These are phyloP conservation scores for Chlamydomonas sp. DNA, from an alignment of 139 green algal species.

Conservation along the genomic window DNA sequence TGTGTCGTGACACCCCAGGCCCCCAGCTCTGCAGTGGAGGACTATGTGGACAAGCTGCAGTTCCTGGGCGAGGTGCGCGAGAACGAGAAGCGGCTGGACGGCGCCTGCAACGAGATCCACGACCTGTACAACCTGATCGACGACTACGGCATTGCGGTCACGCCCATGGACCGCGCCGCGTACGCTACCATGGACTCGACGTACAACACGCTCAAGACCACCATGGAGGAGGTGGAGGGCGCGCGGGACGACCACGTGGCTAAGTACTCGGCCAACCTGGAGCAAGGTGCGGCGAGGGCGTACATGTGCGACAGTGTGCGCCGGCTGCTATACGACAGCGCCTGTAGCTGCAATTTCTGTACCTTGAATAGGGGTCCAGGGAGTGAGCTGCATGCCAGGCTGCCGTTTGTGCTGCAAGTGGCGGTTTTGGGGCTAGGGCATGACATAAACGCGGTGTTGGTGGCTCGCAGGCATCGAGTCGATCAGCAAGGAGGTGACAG, in stretches of 20 bases:
- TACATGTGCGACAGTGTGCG: no score
- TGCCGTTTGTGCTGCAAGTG: no score
- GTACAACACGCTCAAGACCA: slow-evolving; percentile 71
- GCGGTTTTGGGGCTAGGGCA: no score
- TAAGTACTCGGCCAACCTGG: slow-evolving; percentile 75
- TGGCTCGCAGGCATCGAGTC: slow-evolving; percentile 59
- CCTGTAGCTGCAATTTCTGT: no score
- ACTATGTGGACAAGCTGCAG: slow-evolving; percentile 80
- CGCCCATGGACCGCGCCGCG: slow-evolving; percentile 76
- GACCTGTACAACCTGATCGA: slow-evolving; percentile 78
- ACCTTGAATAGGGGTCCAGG: no score
- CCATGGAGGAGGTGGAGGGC: slow-evolving; percentile 77
- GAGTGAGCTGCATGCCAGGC: no score
- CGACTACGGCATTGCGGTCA: slow-evolving; percentile 71
- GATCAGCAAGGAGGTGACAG: slow-evolving; percentile 60
- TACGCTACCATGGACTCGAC: slow-evolving; percentile 76
- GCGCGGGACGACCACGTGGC: slow-evolving; percentile 70
- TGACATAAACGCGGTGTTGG: no score
- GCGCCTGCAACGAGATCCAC: slow-evolving; percentile 64
- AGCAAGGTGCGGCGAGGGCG: slow-evolving; percentile 46
- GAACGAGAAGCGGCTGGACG: slow-evolving; percentile 54
- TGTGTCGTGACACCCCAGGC: not conserved
- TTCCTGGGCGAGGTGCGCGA: slow-evolving; percentile 65
- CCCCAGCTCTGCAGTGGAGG: slow-evolving; percentile 65
- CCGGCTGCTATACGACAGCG: no score